Conservation (phyloP, 176 grass and related monocot genomes). For the barley (Hordeum vulgare) region MorexV3_pseudomolecules_assembly NC_058520.1:487107838-487108337, state of each 20-base stretch:
- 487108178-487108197: neutral
- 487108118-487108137: conserved; percentile 63
- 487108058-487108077: conserved; percentile 82
- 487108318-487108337: neutral
- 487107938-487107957: too few species aligned
- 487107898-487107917: neutral
- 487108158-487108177: neutral
- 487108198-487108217: neutral
- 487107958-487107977: too few species aligned
- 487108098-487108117: conserved; percentile 94
- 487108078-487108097: conserved; percentile 94
- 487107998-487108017: conserved; percentile 98
- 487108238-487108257: neutral
- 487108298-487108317: neutral
- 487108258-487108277: neutral
- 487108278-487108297: neutral
- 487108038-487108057: conserved; percentile 58
- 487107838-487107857: neutral
- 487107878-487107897: neutral
- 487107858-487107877: neutral
- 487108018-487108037: conserved; percentile 92
- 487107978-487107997: conserved; percentile 19
- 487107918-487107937: neutral
- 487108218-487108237: neutral
- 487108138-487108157: neutral